phyloP scores from a whole-genome alignment of 1,284 basidiomycete genomes.

The Rhodofomes roseus region DNA sequence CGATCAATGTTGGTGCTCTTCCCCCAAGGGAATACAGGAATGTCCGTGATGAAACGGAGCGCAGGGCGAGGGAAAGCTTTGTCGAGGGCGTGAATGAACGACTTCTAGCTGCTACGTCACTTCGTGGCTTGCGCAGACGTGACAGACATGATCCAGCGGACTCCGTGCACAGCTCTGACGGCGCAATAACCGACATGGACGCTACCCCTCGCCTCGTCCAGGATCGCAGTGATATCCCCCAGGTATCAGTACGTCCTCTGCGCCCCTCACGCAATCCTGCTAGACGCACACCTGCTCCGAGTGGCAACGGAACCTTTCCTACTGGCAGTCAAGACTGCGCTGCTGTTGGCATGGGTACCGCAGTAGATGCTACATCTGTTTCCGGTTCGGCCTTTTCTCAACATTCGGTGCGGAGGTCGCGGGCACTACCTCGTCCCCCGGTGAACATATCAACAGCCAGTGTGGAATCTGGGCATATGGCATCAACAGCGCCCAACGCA shows the following conservation, averaged over 20 bases:
- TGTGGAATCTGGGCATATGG: background rate
- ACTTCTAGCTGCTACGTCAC: background rate
- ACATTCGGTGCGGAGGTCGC: background rate
- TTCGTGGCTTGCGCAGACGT: background rate
- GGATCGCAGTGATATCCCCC: background rate
- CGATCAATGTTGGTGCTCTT: background rate
- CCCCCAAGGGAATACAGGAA: background rate
- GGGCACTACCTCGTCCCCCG: constrained; percentile 1
- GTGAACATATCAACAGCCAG: background rate
- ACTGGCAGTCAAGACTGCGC: background rate
- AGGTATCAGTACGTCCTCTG: background rate
- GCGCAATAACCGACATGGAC: background rate
- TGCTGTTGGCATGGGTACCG: background rate
- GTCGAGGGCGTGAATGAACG: background rate
- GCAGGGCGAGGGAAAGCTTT: background rate
- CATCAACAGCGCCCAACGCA: background rate
- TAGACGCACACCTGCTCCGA: constrained; percentile 1
- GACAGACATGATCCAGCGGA: background rate
- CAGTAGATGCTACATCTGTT: background rate
- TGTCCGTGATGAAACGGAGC: background rate
- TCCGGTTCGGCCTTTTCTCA: background rate
- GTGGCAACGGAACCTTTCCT: background rate
- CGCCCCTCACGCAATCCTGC: background rate
- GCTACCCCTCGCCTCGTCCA: background rate
- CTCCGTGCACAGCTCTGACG: background rate